These are phyloP conservation scores for Sporothrix luriei DNA, from an alignment of 2,329 filamentous ascomycete species.

Conservation along the genomic window DNA sequence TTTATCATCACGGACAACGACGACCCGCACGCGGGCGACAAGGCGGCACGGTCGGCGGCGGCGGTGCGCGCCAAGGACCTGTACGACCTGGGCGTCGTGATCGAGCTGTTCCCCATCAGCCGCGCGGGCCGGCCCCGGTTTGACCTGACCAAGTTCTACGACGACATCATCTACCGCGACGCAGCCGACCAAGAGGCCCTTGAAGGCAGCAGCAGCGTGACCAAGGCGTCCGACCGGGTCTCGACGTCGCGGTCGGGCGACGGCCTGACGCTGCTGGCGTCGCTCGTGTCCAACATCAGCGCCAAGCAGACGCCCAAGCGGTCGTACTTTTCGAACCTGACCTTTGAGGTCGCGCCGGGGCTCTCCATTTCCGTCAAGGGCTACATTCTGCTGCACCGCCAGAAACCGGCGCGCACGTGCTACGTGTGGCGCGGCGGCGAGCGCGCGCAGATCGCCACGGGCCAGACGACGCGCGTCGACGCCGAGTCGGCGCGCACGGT, in stretches of 20 bases:
- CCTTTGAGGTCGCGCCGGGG: constrained; percentile 82
- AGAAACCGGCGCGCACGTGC: constrained; percentile 77
- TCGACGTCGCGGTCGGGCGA: constrained; percentile 62
- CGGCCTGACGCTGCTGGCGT: constrained; percentile 64
- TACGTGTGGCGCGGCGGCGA: constrained; percentile 91
- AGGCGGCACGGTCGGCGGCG: constrained; percentile 71
- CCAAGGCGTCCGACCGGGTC: constrained; percentile 60
- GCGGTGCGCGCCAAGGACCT: constrained; percentile 89
- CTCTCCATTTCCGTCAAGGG: constrained; percentile 90
- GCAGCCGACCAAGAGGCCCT: constrained; percentile 69
- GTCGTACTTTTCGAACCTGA: constrained; percentile 81
- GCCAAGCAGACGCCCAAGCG: constrained; percentile 86
- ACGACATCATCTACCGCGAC: constrained; percentile 89
- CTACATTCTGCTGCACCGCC: constrained; percentile 84
- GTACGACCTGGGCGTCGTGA: constrained; percentile 87
- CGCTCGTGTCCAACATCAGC: constrained; percentile 91
- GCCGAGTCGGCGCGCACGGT: constrained; percentile 77
- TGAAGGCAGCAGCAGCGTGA: constrained; percentile 62
- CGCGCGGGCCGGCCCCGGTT: constrained; percentile 66
- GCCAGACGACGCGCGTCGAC: constrained; percentile 72
- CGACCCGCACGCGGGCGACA: constrained; percentile 74
- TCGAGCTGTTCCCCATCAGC: constrained; percentile 91
- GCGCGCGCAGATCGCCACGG: constrained; percentile 74
- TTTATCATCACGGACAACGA: constrained; percentile 97
- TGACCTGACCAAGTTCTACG: constrained; percentile 84